Evolutionary conservation across 306 rosid genomes (phyloP), one percentile per base, ranked within the genome.

Genomic region (Vicia sativa): DNA sequence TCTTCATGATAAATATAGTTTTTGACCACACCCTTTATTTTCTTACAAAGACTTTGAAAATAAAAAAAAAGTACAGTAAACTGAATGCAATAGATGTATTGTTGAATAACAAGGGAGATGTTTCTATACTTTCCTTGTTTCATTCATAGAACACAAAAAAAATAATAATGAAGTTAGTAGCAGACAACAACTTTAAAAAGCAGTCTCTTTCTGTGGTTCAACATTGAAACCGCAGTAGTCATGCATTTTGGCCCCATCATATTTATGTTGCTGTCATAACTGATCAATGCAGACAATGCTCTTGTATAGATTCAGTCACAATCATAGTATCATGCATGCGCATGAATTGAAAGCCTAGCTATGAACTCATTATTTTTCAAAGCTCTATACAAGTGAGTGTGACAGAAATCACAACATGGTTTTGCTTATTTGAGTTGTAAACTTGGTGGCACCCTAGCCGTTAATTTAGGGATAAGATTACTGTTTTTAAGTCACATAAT

Each of bases 271-370:
- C 53, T 75, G 53, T 82, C 83, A 72, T 21, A 34, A 72, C 52
- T 55, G 8, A 74, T 67, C 55, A 56, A 41, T n/a, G n/a, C n/a
- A n/a, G n/a, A n/a, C n/a, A n/a, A n/a, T 56, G 31, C 16, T 29
- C 44, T 76, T 65, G 52, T 9, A 12, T 42, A 34, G 9, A 44
- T 39, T 38, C 26, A 11, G 64, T 77, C 77, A 28, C 37, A 50
- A 38, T 77, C 66, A 77, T 14, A 44, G 3, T 50, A 59, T 52
- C 81, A 66, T 77, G 79, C 81, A 66, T 77, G 79, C 78, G 77
- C 77, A 37, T 69, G 66, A 44, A 13, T 26, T 55, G 38, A 37
- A 53, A 68, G 28, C 44, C 46, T 72, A 34, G 38, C 38, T 34
- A 53, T 68, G 7, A 7, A 34, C 38, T 34, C 38, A 6, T 7